These are phyloP conservation scores for Leccinum griseonigrum DNA, from an alignment of 1,284 basidiomycete genomes.

Conservation along the genomic window DNA sequence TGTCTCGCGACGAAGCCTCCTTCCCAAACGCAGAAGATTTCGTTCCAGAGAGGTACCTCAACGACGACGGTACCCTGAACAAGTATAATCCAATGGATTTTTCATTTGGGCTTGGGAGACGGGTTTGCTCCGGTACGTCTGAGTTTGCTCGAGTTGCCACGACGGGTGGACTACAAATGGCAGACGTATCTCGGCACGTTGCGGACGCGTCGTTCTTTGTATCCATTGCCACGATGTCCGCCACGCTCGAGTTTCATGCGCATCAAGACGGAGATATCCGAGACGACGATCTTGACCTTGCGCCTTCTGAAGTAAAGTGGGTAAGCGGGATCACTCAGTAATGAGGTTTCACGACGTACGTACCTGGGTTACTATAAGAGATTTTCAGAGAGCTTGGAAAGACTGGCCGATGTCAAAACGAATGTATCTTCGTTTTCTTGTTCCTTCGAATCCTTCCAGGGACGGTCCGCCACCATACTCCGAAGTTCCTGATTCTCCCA, in stretches of 20 bases:
- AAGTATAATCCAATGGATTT: slow-evolving; percentile 14
- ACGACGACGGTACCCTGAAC: slow-evolving; percentile 12
- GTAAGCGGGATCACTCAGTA: slow-evolving; percentile 7
- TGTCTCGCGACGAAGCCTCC: slow-evolving; percentile 18
- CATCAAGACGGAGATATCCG: not conserved
- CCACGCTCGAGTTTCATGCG: slow-evolving; percentile 9
- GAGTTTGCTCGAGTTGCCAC: not conserved
- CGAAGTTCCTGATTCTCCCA: not conserved
- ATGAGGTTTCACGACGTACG: not conserved
- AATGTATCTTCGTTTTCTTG: not conserved
- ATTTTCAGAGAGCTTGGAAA: not conserved
- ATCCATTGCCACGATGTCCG: slow-evolving; percentile 11
- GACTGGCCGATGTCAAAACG: not conserved
- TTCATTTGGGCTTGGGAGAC: slow-evolving; percentile 23
- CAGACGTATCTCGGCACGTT: not conserved
- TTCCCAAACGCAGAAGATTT: slow-evolving; percentile 21
- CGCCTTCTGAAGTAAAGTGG: not conserved
- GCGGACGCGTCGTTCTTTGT: slow-evolving; percentile 13
- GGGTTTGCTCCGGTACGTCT: slow-evolving; percentile 14
- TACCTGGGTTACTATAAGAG: not conserved
- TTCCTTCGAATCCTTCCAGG: not conserved
- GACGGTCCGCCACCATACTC: not conserved
- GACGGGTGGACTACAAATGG: not conserved
- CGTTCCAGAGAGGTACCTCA: slow-evolving; percentile 16
- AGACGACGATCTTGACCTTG: slow-evolving; percentile 5